phyloP scores from a whole-genome alignment of 139 green algal genomes.

The Coccomyxa sp. region DNA sequence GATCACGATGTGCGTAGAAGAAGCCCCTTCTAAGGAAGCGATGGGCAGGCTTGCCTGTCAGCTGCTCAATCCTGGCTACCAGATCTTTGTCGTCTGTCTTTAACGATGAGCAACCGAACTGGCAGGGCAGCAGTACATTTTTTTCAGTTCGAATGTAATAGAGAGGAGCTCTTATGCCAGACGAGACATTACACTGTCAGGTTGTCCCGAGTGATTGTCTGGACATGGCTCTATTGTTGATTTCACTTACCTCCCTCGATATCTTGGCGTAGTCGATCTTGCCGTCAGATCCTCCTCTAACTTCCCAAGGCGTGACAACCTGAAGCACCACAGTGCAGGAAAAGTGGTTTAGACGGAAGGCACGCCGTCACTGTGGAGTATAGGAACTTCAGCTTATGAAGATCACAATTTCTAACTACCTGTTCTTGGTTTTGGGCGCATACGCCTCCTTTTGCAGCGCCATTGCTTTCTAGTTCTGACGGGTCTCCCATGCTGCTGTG shows the following conservation, averaged over 20 bases:
- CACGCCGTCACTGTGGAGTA: no score
- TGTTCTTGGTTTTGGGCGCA: neutral
- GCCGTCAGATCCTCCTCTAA: conserved; percentile 77
- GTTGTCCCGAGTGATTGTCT: no score
- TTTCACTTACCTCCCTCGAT: no score
- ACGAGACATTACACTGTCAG: no score
- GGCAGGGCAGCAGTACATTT: no score
- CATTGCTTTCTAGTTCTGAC: no score
- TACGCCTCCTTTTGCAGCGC: neutral
- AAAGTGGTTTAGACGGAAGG: neutral
- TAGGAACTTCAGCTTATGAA: neutral
- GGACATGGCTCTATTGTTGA: no score
- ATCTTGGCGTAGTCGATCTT: conserved; percentile 98
- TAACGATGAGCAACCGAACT: no score
- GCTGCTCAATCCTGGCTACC: conserved; percentile 57
- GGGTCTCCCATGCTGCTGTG: no score
- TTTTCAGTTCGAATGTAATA: no score
- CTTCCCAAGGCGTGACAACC: conserved; percentile 77
- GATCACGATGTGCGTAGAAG: conserved; percentile 94
- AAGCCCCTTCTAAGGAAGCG: conserved; percentile 89
- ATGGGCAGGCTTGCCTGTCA: conserved; percentile 79
- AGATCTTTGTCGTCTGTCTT: neutral
- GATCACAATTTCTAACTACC: neutral
- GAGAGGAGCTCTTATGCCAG: no score
- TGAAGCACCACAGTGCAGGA: neutral